Percentiles rank a stretch among this genome's conserved stretches.
These are phyloP conservation scores for Calonectria hongkongensis DNA, from an alignment of 2,329 filamentous ascomycete species.

Conservation along the genomic window DNA sequence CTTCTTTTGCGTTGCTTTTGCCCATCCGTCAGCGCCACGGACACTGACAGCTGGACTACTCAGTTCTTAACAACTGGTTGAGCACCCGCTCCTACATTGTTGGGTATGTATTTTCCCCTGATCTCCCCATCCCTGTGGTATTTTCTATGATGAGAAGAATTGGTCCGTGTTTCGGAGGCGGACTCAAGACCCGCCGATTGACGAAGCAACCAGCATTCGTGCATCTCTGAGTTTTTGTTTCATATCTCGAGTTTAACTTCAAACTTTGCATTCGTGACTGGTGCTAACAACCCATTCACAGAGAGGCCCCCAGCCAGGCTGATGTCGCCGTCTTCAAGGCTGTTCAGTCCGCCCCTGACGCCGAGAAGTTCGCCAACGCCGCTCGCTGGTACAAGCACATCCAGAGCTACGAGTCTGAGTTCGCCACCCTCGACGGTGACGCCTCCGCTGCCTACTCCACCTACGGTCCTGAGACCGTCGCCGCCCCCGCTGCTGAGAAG, in stretches of 20 bases:
- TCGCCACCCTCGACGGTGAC: constrained; percentile 92
- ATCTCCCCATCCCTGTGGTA: constrained; percentile 6
- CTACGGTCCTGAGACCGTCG: constrained; percentile 90
- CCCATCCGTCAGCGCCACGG: constrained; percentile 53
- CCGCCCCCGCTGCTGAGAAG: constrained; percentile 82
- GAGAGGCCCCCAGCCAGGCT: constrained; percentile 87
- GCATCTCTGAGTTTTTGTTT: constrained; percentile 80
- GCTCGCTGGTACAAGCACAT: constrained; percentile 99
- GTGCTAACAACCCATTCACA: constrained; percentile 56
- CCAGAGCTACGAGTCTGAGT: constrained; percentile 93
- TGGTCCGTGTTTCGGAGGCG: constrained; percentile 97
- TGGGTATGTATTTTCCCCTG: constrained; percentile 77
- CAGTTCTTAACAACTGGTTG: constrained; percentile 84
- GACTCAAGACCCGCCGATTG: constrained; percentile 92
- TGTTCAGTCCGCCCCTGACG: constrained; percentile 83
- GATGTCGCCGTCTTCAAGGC: constrained; percentile 98
- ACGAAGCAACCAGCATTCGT: constrained; percentile 83
- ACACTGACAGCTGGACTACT: constrained; percentile 60
- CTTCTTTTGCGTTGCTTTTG: constrained; percentile 51
- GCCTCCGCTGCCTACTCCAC: constrained; percentile 90
- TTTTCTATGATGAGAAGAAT: constrained; percentile 83
- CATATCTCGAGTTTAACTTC: constrained; percentile 34
- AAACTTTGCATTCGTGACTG: constrained; percentile 19
- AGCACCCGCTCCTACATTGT: constrained; percentile 86
- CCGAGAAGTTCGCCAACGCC: constrained; percentile 92